These are phyloP conservation scores for Saccharum officinarum DNA, from an alignment of 176 grass and related monocot genomes.

Conservation along the genomic window DNA sequence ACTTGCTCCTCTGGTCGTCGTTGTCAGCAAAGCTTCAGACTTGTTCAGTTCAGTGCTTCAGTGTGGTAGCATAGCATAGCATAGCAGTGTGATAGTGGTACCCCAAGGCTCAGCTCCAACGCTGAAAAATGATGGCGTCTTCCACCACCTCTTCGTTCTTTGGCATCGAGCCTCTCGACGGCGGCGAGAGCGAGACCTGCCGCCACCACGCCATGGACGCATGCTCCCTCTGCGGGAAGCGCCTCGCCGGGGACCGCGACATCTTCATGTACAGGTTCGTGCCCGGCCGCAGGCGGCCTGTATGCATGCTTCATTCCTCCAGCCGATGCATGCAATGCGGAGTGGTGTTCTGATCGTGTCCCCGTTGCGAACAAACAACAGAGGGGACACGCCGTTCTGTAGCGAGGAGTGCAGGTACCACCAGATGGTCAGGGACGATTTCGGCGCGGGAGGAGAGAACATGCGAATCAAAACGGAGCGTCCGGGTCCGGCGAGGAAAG, in stretches of 20 bases:
- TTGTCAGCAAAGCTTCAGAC: background rate
- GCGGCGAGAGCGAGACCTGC: background rate
- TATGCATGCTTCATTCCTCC: background rate
- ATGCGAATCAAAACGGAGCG: background rate
- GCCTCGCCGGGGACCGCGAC: conserved; percentile 32
- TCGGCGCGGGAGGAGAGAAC: background rate
- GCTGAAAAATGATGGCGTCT: conserved; percentile 6
- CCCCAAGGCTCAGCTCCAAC: background rate
- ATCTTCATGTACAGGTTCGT: conserved; percentile 69
- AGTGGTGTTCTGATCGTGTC: background rate
- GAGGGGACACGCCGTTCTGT: conserved; percentile 69
- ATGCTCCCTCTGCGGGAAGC: conserved; percentile 60
- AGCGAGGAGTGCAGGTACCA: conserved; percentile 55
- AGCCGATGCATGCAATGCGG: background rate
- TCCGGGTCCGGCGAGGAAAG: background rate
- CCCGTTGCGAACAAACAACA: background rate
- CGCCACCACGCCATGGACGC: conserved; percentile 29
- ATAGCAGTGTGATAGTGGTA: no score
- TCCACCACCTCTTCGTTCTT: conserved; percentile 30
- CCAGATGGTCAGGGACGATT: conserved; percentile 46
- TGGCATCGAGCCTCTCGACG: conserved; percentile 26
- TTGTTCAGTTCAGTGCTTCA: background rate
- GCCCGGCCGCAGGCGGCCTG: no score
- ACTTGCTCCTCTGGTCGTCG: background rate
- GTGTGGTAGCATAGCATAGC: no score